Percentiles rank a stretch among this genome's conserved stretches.
phyloP scores from a whole-genome alignment of 1,284 basidiomycete genomes.

The Mycena sp. region DNA sequence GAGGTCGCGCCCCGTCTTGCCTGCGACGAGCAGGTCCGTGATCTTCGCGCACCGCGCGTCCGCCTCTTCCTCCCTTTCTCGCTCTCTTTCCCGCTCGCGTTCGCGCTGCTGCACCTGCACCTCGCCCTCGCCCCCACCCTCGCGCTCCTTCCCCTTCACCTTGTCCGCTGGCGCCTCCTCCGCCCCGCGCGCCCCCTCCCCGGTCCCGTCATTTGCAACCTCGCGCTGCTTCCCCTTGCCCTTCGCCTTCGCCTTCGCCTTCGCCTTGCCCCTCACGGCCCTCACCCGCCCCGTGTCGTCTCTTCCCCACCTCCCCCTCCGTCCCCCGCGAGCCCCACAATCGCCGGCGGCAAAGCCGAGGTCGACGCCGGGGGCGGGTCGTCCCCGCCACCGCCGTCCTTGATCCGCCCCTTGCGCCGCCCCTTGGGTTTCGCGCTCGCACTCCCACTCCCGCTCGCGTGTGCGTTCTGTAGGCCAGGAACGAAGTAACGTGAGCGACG shows the following conservation, averaged over 20 bases:
- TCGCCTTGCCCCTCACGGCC: background rate
- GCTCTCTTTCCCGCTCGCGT: background rate
- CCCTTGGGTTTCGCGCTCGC: constrained; percentile 18
- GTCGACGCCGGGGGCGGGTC: background rate
- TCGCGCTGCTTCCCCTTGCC: constrained; percentile 17
- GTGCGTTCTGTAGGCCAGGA: constrained; percentile 9
- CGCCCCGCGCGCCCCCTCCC: background rate
- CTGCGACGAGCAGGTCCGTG: constrained; percentile 23
- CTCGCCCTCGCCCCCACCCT: no score
- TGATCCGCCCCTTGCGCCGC: constrained; percentile 31
- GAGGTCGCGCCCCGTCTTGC: constrained; percentile 22
- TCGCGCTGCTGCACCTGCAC: background rate
- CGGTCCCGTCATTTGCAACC: background rate
- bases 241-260: background rate
- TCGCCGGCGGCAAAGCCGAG: no score
- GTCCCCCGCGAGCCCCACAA: background rate
- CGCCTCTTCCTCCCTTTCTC: background rate
- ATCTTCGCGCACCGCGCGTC: constrained; percentile 25
- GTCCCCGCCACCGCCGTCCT: constrained; percentile 21
- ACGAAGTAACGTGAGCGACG: no score
- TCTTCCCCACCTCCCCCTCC: background rate
- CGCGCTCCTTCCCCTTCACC: background rate
- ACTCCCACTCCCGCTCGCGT: background rate
- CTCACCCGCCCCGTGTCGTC: no score
- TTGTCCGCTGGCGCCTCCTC: background rate